Evolutionary conservation across 1,284 basidiomycete species (phyloP).

Genomic region (Serendipita sp.): DNA sequence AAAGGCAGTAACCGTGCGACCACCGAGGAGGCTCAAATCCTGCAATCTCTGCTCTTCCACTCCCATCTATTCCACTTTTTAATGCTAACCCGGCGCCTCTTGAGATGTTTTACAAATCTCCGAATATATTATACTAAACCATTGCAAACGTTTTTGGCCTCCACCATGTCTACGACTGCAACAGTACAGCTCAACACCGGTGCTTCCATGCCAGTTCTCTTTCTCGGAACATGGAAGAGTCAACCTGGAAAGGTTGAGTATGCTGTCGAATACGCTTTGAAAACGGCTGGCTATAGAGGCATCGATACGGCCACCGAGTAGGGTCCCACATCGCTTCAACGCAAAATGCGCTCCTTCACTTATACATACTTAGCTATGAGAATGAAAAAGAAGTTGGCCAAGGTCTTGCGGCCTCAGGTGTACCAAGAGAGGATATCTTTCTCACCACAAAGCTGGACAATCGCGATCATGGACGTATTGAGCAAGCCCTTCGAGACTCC

Average conservation of each 20-base stretch:
- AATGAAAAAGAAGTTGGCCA: conserved; percentile 63
- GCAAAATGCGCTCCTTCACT: neutral
- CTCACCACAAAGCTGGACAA: conserved; percentile 69
- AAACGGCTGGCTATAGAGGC: conserved; percentile 19
- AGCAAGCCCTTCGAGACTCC: conserved; percentile 55
- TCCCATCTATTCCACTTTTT: neutral
- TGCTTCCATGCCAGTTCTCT: conserved; percentile 15
- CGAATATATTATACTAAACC: too few species aligned
- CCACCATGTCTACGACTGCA: conserved; percentile 13
- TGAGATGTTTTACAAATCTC: too few species aligned
- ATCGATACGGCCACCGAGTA: conserved; percentile 17
- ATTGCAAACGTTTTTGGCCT: neutral
- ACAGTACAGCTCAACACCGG: conserved; percentile 15
- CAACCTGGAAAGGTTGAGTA: conserved; percentile 21
- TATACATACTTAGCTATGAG: conserved; percentile 19
- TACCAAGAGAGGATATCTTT: conserved; percentile 55
- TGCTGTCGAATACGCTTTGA: conserved; percentile 19
- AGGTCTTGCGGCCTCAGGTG: conserved; percentile 59
- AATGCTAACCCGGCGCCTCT: neutral
- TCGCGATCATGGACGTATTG: conserved; percentile 33
- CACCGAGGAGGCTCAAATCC: too few species aligned
- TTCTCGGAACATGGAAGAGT: conserved; percentile 25
- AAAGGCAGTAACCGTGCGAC: too few species aligned
- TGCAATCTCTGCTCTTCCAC: neutral
- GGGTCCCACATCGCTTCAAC: neutral